Base-by-base conservation (phyloP, 345 rosid species). In the Leavenworthia alabamica region DNA sequence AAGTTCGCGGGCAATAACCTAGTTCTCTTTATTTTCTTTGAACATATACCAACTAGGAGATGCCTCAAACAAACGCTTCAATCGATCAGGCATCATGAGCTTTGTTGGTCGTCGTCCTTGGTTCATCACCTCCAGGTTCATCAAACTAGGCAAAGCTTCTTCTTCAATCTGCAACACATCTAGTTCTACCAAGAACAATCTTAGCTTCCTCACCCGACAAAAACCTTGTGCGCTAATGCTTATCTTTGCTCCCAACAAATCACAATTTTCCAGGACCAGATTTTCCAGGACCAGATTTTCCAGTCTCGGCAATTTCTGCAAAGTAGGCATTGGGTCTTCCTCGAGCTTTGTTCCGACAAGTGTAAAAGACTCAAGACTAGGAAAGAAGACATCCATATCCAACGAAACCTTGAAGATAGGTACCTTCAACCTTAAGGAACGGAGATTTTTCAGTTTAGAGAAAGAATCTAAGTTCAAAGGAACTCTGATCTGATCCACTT, bases 41-140 rank as follows among this genome's bases (percentile, higher is more conserved):
- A n/a, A n/a, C n/a, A n/a, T n/a, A n/a, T n/a, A n/a, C n/a, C n/a
- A n/a, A n/a, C n/a, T n/a, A n/a, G n/a, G n/a, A n/a, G n/a, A n/a
- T n/a, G n/a, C n/a, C n/a, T n/a, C n/a, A n/a, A n/a, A n/a, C n/a
- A n/a, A n/a, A n/a, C n/a, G n/a, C n/a, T n/a, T n/a, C 59, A 55
- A 8, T 37, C 73, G 71, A 62, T 63, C 42, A 5, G 68, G 73
- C 51, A 70, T 57, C 6, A 43, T 17, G 9, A 52, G 12, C 28
- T 75, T 60, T 2, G 13, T 39, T 19, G 3, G 42, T 15, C 3
- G 35, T 14, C 12, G 11, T 39, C 0, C n/a, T n/a, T 1, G 2
- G 3, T 1, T 28, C 0, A 0, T 29, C 23, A 63, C 2, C 0
- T 28, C n/a, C 22, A 63, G 23, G 11, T 53, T 0, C 40, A 39